A percentile compares a stretch with the other conserved stretches of the same genome.
These are phyloP conservation scores for Pseudodiploospora longispora DNA, from an alignment of 2,329 filamentous ascomycete species.

Conservation along the genomic window DNA sequence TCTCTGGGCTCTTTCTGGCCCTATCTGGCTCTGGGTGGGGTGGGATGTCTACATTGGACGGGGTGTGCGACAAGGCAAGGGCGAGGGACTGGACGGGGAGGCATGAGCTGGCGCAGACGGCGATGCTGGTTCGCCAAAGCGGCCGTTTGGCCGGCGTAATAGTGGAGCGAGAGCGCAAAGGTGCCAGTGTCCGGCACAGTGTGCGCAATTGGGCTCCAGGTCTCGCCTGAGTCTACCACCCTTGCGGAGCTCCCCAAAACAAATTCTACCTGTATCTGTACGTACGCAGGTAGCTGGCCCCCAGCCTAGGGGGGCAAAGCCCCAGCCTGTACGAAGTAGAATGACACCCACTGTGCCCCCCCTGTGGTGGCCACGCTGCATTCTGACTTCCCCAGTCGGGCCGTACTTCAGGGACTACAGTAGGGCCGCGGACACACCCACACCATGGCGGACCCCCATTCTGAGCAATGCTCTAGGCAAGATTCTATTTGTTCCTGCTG, in stretches of 20 bases:
- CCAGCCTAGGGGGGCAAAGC: too few relatives aligned
- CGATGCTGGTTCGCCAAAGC: conserved; percentile 32
- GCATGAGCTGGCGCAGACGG: conserved; percentile 15
- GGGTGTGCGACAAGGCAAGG: conserved; percentile 16
- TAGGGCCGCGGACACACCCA: conserved; percentile 8
- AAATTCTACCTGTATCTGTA: background rate
- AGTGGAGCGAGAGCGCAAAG: conserved; percentile 35
- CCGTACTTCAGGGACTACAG: conserved; percentile 13
- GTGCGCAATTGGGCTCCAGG: background rate
- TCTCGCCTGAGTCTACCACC: conserved; percentile 1
- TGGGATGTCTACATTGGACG: conserved; percentile 1
- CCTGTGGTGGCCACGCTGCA: background rate
- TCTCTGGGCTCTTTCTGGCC: too few relatives aligned
- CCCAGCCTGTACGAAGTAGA: too few relatives aligned
- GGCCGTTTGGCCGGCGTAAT: conserved; percentile 52
- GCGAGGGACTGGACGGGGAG: conserved; percentile 15
- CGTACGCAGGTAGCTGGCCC: too few relatives aligned
- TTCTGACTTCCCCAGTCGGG: conserved; percentile 5
- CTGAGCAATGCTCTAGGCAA: background rate
- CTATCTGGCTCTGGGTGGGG: background rate
- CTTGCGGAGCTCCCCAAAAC: conserved; percentile 9
- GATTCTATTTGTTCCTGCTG: too few relatives aligned
- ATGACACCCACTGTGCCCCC: background rate
- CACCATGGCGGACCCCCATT: conserved; percentile 9
- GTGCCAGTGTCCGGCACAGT: conserved; percentile 8